Base-by-base conservation (phyloP, 768 basidiomycete species). In the Boletus eberwhitei region DNA sequence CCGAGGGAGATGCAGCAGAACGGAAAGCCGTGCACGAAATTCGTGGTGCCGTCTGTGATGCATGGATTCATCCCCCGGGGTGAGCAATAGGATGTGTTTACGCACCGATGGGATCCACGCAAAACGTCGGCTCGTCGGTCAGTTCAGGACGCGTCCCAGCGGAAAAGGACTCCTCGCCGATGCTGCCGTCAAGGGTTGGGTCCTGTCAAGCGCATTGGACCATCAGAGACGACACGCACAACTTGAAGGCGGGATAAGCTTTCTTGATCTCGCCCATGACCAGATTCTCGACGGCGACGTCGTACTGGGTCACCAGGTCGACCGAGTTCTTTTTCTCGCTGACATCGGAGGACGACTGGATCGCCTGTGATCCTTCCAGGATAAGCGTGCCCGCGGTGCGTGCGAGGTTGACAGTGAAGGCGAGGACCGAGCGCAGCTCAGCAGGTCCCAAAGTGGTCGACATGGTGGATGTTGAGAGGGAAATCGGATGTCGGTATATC, bases 301-400 rank as follows among this genome's bases (percentile, higher is more conserved):
- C 95, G 64, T 91, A 97, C 73, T 95, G 89, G 0, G 95, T 98
- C 24, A 98, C 95, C 32, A 98, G 77, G 73, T 97, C 95, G 21
- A 94, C 93, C 3, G 93, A 83, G 66, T 95, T 97, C 74, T 91
- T 92, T 81, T 97, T 98, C 76, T 90, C 87, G 58, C 80, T 81
- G 35, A 89, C 76, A 62, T 79, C 75, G 0, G 79, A 75, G 17
- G 80, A 75, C 13, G 72, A 75, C 65, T 80, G 84, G 66, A 91
- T 93, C 52, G 79, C 92, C 57, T 80, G 79, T 21, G 84, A 90
- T 54, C 90, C 90, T 65, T 87, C 80, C 2, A 88, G 75, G 50
- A 93, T 93, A 53, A 93, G 73, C 5, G 74, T 77, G 8, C 93
- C 91, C 0, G 93, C 92, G 41, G 78, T 76, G 29, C 81, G 81